Percentiles rank a stretch among this genome's conserved stretches.
These are phyloP conservation scores for Dipteronia sinensis DNA, from an alignment of 345 rosid genomes.

Conservation along the genomic window DNA sequence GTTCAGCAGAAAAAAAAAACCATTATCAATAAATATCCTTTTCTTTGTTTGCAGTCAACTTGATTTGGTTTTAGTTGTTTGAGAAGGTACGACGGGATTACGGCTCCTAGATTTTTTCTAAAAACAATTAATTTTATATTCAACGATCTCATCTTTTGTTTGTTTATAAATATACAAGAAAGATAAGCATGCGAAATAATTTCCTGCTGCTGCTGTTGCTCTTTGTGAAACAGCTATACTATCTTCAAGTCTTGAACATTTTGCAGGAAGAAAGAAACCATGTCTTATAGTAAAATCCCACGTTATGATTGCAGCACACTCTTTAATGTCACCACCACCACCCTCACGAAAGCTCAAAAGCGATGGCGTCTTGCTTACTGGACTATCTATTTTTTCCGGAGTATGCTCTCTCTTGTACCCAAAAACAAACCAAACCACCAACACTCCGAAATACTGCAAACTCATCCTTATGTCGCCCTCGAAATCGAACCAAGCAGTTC, in stretches of 20 bases:
- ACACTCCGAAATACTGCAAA: slow-evolving; percentile 26
- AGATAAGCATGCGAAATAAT: too few relatives aligned
- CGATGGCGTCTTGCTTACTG: slow-evolving; percentile 66
- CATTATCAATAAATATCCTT: too few relatives aligned
- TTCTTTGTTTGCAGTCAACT: too few relatives aligned
- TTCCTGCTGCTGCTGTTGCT: background rate
- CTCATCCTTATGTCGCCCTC: slow-evolving; percentile 32
- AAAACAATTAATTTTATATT: too few relatives aligned
- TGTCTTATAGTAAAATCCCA: slow-evolving; percentile 33
- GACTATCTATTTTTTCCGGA: slow-evolving; percentile 52
- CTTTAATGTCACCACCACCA: slow-evolving; percentile 32
- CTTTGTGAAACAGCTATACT: background rate
- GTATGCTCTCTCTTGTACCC: slow-evolving; percentile 56
- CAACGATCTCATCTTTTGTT: too few relatives aligned
- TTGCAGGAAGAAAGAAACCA: slow-evolving; percentile 9
- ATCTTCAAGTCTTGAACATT: background rate
- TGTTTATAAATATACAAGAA: background rate
- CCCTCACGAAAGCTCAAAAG: slow-evolving; percentile 54
- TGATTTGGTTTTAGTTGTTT: too few relatives aligned
- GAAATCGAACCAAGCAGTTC: slow-evolving; percentile 33
- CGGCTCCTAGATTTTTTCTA: too few relatives aligned
- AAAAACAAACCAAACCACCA: slow-evolving; percentile 19
- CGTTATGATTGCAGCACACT: slow-evolving; percentile 33
- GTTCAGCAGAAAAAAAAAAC: too few relatives aligned
- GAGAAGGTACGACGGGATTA: too few relatives aligned